These are phyloP conservation scores for Neospora caninum DNA, from an alignment of 169 alveolate species.

Conservation along the genomic window DNA sequence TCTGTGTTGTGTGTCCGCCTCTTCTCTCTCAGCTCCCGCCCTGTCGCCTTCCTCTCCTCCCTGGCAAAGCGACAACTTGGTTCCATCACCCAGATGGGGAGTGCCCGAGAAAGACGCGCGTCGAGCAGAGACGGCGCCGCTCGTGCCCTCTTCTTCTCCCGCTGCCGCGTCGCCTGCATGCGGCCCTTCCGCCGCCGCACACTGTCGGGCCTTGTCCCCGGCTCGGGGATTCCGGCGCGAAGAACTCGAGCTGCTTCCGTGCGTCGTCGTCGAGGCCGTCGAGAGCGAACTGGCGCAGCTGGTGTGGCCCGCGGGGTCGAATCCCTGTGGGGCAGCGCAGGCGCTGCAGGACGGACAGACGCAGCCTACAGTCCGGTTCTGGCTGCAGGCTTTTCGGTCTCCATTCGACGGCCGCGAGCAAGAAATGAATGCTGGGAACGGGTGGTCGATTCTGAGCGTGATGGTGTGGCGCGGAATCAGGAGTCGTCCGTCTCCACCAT, in stretches of 20 bases:
- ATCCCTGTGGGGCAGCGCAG: neutral
- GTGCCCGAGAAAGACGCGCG: no score
- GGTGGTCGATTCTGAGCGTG: constrained; percentile 6
- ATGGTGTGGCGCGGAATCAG: constrained; percentile 49
- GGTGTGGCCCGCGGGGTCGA: neutral
- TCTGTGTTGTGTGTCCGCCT: no score
- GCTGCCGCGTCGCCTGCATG: neutral
- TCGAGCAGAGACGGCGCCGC: no score
- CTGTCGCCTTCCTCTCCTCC: no score
- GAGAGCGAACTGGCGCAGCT: constrained; percentile 13
- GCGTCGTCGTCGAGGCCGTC: constrained; percentile 20
- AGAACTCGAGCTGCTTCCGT: neutral
- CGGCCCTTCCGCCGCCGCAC: neutral
- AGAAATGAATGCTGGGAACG: neutral
- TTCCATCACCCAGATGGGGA: no score
- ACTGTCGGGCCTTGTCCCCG: neutral
- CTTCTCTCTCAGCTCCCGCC: no score
- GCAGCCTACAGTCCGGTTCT: neutral
- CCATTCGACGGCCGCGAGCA: neutral
- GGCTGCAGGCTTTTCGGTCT: neutral
- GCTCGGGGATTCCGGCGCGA: neutral
- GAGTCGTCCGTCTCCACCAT: constrained; percentile 7
- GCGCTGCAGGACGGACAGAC: neutral
- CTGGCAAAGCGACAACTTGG: no score
- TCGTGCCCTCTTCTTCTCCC: neutral